phyloP scores from a whole-genome alignment of 805 yeast genomes.

The Candida gorgasii region DNA sequence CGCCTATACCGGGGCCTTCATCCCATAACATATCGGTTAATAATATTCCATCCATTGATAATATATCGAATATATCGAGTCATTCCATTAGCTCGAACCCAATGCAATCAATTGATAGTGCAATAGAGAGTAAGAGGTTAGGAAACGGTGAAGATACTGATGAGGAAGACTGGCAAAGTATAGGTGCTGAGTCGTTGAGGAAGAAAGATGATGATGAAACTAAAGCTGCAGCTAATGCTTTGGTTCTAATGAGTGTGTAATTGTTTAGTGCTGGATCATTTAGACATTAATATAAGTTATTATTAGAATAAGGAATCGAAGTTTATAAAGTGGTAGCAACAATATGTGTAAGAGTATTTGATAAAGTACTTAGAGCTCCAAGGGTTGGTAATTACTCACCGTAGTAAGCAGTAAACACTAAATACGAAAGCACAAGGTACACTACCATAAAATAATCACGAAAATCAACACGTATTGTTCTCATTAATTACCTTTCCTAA shows the following conservation, averaged over 20 bases:
- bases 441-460: neutral
- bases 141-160: constrained; percentile 62
- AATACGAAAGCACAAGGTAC: too few relatives aligned
- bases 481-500: constrained; percentile 6
- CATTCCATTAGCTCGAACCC: neutral
- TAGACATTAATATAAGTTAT: neutral
- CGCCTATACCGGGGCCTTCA: constrained; percentile 16
- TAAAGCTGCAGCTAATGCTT: constrained; percentile 59
- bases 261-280: constrained; percentile 4
- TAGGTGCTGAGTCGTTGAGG: constrained; percentile 75
- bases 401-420: too few relatives aligned
- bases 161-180: constrained; percentile 94
- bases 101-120: neutral
- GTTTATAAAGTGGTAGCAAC: neutral
- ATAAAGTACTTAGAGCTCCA: too few relatives aligned
- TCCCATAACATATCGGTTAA: constrained; percentile 5
- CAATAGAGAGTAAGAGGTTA: neutral
- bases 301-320: neutral
- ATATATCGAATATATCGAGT: constrained; percentile 4
- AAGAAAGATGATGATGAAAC: constrained; percentile 34
- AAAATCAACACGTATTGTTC: neutral
- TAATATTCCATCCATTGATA: constrained; percentile 6
- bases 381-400: too few relatives aligned
- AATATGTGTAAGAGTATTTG: neutral
- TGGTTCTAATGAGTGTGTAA: constrained; percentile 50